Conservation (phyloP, 2,329 filamentous ascomycete species). For the Phoma sp. region DNA sequence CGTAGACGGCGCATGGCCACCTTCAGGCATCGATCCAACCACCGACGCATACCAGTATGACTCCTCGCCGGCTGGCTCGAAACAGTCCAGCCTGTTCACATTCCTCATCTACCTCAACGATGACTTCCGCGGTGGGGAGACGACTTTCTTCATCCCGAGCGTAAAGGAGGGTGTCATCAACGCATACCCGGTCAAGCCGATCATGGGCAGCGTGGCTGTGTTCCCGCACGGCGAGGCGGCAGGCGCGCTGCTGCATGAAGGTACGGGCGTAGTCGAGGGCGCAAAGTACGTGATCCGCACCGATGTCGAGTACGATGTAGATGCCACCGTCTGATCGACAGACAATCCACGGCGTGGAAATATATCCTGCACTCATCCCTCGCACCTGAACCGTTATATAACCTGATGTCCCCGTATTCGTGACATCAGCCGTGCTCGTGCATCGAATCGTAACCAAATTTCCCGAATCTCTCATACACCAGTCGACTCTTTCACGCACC, state of each 20-base stretch:
- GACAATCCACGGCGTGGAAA: not conserved
- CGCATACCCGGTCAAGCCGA: slow-evolving; percentile 71
- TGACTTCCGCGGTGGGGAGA: slow-evolving; percentile 74
- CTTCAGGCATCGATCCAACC: slow-evolving; percentile 66
- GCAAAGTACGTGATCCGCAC: slow-evolving; percentile 74
- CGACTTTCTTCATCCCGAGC: slow-evolving; percentile 72
- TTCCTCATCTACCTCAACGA: slow-evolving; percentile 75
- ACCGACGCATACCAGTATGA: slow-evolving; percentile 70
- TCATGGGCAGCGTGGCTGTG: slow-evolving; percentile 71
- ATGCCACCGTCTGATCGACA: slow-evolving; percentile 23
- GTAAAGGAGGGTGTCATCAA: slow-evolving; percentile 70
- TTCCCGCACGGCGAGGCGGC: slow-evolving; percentile 74
- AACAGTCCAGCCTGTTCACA: slow-evolving; percentile 72
- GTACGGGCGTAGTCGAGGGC: slow-evolving; percentile 71
- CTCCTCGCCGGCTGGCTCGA: slow-evolving; percentile 63
- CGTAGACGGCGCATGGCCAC: slow-evolving; percentile 72
- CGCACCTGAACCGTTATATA: not conserved
- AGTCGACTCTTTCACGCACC: not conserved
- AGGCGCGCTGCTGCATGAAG: slow-evolving; percentile 71
- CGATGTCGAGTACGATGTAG: slow-evolving; percentile 73
- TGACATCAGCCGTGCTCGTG: not conserved
- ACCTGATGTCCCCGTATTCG: not conserved
- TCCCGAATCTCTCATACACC: too few relatives aligned
- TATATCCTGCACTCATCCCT: not conserved
- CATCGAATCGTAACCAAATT: too few relatives aligned